Conservation (phyloP, 139 green algal genomes). For the Closterium sp. region DNA sequence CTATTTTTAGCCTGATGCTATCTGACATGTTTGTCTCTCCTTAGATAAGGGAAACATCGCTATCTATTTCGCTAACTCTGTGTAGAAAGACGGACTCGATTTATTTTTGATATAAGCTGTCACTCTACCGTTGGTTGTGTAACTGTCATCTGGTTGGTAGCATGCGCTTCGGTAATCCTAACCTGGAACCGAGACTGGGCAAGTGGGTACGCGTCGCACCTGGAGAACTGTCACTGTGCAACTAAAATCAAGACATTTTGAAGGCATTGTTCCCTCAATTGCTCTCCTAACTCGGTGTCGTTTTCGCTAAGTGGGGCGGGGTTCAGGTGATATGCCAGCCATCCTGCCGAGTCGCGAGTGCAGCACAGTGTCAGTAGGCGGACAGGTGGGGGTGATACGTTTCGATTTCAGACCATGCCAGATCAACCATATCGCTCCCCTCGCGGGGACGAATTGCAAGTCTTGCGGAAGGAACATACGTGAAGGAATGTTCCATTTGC, state of each 20-base stretch:
- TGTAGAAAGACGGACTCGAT: too few species aligned
- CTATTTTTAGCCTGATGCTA: too few species aligned
- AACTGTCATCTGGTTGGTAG: background rate
- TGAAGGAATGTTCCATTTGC: too few species aligned
- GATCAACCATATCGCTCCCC: too few species aligned
- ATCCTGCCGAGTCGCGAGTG: background rate
- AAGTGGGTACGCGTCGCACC: background rate
- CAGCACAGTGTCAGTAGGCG: background rate
- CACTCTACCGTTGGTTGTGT: background rate
- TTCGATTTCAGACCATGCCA: background rate
- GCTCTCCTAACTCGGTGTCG: background rate
- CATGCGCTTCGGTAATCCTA: background rate
- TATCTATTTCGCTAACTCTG: too few species aligned
- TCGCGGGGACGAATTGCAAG: too few species aligned
- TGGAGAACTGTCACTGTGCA: background rate
- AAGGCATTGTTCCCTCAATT: background rate
- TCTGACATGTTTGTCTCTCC: too few species aligned
- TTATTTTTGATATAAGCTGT: too few species aligned
- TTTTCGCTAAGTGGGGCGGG: background rate
- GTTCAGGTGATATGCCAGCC: background rate
- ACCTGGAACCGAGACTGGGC: background rate
- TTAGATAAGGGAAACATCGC: too few species aligned
- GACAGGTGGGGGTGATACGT: background rate
- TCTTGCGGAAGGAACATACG: too few species aligned
- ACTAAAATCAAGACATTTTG: background rate